Evolutionary conservation across 176 grass and related monocot species (phyloP), one percentile per base, ranked within the genome.

Genomic region (Zoysia japonica): DNA sequence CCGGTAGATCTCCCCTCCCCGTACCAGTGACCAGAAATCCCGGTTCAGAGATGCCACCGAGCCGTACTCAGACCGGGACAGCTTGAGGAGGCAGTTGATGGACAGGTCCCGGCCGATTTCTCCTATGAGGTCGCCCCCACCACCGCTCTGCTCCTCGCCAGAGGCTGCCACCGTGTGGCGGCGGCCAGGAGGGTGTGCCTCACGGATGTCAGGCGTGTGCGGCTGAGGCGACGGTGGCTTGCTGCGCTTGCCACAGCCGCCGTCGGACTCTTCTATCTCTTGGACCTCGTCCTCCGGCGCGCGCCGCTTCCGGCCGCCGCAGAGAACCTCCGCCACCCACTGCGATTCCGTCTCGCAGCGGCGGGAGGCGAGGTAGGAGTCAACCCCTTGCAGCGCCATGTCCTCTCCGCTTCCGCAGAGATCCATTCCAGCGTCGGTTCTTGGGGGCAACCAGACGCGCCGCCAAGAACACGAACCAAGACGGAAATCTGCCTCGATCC

Each of bases 51-150:
- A 93, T 0, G 86, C 84, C 51, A 89, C 82, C 0, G 74, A 77
- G 9, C 91, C 91, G 1, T 93, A 97, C 43, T 97, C 86, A 0
- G 84, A 91, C 28, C 86, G 78, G 12, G 88, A 91, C 56, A 90
- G 83, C 19, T 52, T 68, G 67, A 84, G 63, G 51, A 97, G 82
- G 57, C 93, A 97, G 70, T 87, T 83, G 50, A 93, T 87, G 39
- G 82, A 87, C 48, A 87, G 74, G 76, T 97, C 93, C 41, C 83
- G 68, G 47, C 89, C 89, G 12, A 95, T 87, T 46, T 80, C 69
- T 44, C 77, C 87, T 63, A 95, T 90, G 57, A 95, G 82, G 19
- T 76, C 76, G 68, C 72, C 74, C 3, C 74, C 64, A 56, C 77
- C 71, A 28, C 74, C 14, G 65, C 70, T 41, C 50, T 80, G 71